Percentiles rank a stretch among this genome's conserved stretches.
Evolutionary conservation across 2,329 filamentous ascomycete genomes (phyloP).

Genomic region (Nigrospora oryzae): DNA sequence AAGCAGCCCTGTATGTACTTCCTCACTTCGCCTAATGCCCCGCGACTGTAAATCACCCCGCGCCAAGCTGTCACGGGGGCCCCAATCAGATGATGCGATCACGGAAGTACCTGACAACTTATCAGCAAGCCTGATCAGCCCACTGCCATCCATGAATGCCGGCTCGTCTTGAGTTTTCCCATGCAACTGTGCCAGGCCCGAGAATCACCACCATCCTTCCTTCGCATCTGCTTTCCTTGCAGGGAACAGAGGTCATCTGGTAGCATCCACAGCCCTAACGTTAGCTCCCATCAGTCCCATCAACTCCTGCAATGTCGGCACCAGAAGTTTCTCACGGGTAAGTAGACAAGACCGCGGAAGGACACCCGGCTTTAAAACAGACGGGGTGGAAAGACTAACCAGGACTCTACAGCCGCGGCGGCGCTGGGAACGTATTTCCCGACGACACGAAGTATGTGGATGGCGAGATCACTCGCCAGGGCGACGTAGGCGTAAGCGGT

Average conservation of each 20-base stretch:
- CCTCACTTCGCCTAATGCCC: too few relatives aligned
- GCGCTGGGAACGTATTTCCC: conserved; percentile 51
- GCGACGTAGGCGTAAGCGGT: conserved; percentile 28
- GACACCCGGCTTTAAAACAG: too few relatives aligned
- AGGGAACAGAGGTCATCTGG: too few relatives aligned
- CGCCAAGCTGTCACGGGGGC: not conserved
- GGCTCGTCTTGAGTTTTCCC: too few relatives aligned
- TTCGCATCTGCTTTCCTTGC: too few relatives aligned
- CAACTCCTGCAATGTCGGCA: not conserved
- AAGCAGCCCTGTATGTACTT: too few relatives aligned
- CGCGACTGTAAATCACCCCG: too few relatives aligned
- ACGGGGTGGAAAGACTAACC: too few relatives aligned
- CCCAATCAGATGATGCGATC: not conserved
- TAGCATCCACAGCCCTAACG: not conserved
- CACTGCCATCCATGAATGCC: too few relatives aligned
- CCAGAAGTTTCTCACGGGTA: not conserved
- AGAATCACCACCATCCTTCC: too few relatives aligned
- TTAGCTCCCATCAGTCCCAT: not conserved
- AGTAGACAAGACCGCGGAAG: too few relatives aligned
- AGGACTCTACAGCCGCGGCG: conserved; percentile 41
- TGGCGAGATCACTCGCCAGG: conserved; percentile 51
- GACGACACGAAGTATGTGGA: conserved; percentile 53
- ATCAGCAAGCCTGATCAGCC: not conserved
- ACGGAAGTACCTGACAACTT: not conserved
- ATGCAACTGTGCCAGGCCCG: too few relatives aligned